phyloP scores from a whole-genome alignment of 768 basidiomycete species.

The Psilocybe subaeruginosa region DNA sequence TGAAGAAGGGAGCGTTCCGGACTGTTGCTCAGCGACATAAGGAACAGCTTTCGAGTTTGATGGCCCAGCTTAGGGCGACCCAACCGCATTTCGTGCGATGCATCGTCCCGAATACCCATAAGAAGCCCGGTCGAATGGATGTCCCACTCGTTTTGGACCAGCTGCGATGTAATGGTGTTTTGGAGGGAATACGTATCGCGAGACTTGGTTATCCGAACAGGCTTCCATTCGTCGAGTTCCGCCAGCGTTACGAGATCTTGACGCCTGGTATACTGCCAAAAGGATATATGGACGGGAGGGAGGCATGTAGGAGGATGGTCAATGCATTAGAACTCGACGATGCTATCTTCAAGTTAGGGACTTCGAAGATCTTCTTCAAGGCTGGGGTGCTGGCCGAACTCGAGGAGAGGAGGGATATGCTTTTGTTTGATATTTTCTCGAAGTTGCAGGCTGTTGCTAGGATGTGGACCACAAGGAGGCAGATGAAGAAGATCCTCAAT shows the following conservation, averaged over 20 bases:
- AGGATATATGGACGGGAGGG: conserved; percentile 98
- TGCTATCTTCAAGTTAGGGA: conserved; percentile 85
- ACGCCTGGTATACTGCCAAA: conserved; percentile 91
- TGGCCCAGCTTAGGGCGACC: conserved; percentile 89
- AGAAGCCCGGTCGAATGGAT: conserved; percentile 90
- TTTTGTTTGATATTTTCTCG: conserved; percentile 90
- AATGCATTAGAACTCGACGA: conserved; percentile 87
- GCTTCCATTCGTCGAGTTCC: conserved; percentile 95
- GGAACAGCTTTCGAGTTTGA: conserved; percentile 90
- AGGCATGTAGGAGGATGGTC: conserved; percentile 91
- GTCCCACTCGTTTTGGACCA: conserved; percentile 96
- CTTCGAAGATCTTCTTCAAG: conserved; percentile 99
- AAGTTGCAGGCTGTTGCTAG: conserved; percentile 85
- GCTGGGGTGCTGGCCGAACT: conserved; percentile 96
- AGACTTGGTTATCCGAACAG: conserved; percentile 97
- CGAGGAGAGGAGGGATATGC: conserved; percentile 86
- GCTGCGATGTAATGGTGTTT: conserved; percentile 96
- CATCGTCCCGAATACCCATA: conserved; percentile 92
- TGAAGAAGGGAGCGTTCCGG: conserved; percentile 96
- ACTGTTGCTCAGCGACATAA: conserved; percentile 96
- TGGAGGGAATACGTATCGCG: conserved; percentile 98
- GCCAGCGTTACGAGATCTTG: conserved; percentile 94
- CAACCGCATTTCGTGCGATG: conserved; percentile 99
- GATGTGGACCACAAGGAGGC: conserved; percentile 84
- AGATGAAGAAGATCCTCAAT: conserved; percentile 94